phyloP scores from a whole-genome alignment of 768 basidiomycete genomes.

The Cystofilobasidium ferigula region DNA sequence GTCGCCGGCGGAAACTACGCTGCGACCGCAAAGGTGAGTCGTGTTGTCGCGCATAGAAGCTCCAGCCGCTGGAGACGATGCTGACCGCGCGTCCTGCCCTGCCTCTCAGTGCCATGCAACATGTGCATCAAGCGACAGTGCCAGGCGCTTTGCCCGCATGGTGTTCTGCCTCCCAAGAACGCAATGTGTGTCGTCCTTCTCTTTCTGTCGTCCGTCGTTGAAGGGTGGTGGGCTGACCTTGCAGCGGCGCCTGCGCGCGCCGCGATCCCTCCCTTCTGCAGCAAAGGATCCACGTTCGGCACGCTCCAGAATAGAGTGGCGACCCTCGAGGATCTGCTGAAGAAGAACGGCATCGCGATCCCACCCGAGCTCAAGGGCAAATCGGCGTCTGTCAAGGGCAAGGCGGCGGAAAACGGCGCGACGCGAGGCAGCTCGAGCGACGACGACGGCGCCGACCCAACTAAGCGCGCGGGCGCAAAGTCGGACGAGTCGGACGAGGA shows the following conservation, averaged over 20 bases:
- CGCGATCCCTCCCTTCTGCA: neutral
- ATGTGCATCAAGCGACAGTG: constrained; percentile 13
- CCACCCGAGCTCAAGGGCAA: neutral
- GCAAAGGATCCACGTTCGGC: constrained; percentile 6
- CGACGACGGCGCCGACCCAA: neutral
- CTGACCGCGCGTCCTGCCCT: neutral
- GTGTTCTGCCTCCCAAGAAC: constrained; percentile 20
- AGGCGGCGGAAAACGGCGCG: neutral
- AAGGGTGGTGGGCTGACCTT: neutral
- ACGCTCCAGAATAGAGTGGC: neutral
- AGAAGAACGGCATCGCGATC: neutral
- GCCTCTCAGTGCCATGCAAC: constrained; percentile 4
- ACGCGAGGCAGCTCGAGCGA: neutral
- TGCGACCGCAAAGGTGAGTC: constrained; percentile 12
- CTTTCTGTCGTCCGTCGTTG: too few relatives aligned
- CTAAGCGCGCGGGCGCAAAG: neutral
- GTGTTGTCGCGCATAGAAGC: neutral
- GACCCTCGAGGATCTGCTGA: neutral
- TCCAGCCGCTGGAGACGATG: too few relatives aligned
- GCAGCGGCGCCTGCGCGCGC: neutral
- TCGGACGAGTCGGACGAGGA: neutral
- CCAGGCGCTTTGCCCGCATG: constrained; percentile 12
- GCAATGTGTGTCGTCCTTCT: constrained; percentile 4
- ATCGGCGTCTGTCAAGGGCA: neutral
- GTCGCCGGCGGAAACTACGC: constrained; percentile 10